Conservation (phyloP, 768 basidiomycete genomes). For the Suillus sp. region DNA sequence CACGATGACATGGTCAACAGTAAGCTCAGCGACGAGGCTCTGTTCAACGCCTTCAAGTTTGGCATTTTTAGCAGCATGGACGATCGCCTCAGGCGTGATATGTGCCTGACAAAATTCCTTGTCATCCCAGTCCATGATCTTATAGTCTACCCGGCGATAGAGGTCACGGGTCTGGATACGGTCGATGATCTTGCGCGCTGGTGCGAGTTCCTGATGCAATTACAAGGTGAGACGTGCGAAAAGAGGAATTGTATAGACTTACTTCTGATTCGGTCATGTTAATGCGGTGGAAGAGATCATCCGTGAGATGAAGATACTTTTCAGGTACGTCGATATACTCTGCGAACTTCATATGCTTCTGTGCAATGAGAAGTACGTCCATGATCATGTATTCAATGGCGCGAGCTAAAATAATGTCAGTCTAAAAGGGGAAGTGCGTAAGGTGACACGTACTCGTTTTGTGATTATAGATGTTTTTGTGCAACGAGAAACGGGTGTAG, state of each 20-base stretch:
- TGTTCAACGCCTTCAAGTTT: conserved; percentile 28
- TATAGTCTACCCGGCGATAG: conserved; percentile 71
- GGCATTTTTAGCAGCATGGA: conserved; percentile 40
- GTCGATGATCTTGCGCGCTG: conserved; percentile 60
- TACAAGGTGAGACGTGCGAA: too few species aligned
- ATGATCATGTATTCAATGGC: conserved; percentile 87
- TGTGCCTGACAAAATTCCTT: conserved; percentile 25
- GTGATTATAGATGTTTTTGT: conserved; percentile 82
- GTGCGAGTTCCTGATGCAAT: conserved; percentile 52
- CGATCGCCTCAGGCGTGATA: conserved; percentile 46
- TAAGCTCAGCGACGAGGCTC: conserved; percentile 38
- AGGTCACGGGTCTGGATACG: conserved; percentile 65
- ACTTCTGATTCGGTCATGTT: conserved; percentile 47
- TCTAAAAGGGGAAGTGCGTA: neutral
- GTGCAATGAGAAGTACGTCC: conserved; percentile 72
- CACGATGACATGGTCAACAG: conserved; percentile 59
- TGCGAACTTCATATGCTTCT: conserved; percentile 64
- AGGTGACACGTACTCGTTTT: conserved; percentile 56
- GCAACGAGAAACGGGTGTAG: conserved; percentile 73
- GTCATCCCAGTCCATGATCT: conserved; percentile 43
- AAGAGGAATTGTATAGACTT: neutral
- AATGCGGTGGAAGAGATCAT: conserved; percentile 63
- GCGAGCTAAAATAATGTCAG: conserved; percentile 46
- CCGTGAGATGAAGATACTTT: conserved; percentile 65
- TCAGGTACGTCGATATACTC: conserved; percentile 56